Evolutionary conservation across 345 rosid genomes (phyloP).

Genomic region (Erysimum cheiranthoides): DNA sequence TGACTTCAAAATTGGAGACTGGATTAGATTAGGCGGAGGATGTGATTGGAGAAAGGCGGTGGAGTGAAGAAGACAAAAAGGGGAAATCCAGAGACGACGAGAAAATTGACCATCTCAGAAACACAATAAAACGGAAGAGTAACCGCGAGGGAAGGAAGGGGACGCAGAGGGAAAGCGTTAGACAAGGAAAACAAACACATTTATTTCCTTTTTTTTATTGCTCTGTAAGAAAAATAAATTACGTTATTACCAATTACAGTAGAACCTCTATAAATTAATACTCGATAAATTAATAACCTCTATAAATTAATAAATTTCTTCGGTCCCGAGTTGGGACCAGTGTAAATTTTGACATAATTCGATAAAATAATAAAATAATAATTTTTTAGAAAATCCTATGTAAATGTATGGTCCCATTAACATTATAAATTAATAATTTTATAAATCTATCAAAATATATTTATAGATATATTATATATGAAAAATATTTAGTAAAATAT

Average conservation of each 20-base stretch:
- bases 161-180: slow-evolving; percentile 37
- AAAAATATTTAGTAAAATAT: no score
- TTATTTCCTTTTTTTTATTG: background rate
- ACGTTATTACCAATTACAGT: background rate
- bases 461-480: no score
- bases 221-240: slow-evolving; percentile 8
- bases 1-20: slow-evolving; percentile 13
- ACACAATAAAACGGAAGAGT: slow-evolving; percentile 29
- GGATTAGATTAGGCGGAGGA: background rate
- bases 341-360: no score
- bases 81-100: slow-evolving; percentile 14
- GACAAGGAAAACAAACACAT: slow-evolving; percentile 31
- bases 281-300: no score
- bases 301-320: no score
- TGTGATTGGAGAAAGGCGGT: slow-evolving; percentile 11
- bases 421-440: no score
- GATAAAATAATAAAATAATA: no score
- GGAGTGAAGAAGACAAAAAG: slow-evolving; percentile 43
- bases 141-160: slow-evolving; percentile 44
- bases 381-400: no score
- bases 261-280: no score
- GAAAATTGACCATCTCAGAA: slow-evolving; percentile 26
- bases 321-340: no score
- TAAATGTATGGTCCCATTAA: no score
- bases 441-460: no score